These are phyloP conservation scores for Torrubiella hemipterigena DNA, from an alignment of 2,329 filamentous ascomycete species.

Conservation along the genomic window DNA sequence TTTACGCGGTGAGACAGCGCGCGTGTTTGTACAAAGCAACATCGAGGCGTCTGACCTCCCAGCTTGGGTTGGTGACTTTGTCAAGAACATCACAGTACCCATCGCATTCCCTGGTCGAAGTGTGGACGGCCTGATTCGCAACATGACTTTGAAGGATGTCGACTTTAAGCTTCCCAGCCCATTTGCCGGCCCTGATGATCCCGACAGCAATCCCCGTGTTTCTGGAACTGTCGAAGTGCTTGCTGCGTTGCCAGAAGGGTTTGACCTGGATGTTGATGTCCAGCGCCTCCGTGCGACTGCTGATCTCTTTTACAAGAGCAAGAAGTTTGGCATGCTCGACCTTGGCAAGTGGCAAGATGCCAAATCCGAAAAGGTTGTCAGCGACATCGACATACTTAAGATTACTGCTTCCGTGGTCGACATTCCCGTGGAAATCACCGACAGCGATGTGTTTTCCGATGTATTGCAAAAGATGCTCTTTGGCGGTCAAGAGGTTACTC, in stretches of 20 bases:
- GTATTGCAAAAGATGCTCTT: conserved; percentile 75
- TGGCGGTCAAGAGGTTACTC: conserved; percentile 52
- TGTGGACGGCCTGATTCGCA: conserved; percentile 73
- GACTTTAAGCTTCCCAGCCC: conserved; percentile 78
- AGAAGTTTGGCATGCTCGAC: conserved; percentile 72
- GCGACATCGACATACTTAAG: conserved; percentile 50
- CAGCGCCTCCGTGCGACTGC: conserved; percentile 64
- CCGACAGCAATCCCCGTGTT: conserved; percentile 63
- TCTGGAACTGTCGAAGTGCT: conserved; percentile 75
- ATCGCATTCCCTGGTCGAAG: conserved; percentile 72
- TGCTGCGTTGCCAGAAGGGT: conserved; percentile 67
- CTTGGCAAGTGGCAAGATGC: conserved; percentile 73
- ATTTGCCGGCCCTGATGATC: conserved; percentile 61
- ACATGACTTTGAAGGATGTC: conserved; percentile 76
- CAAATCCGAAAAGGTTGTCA: conserved; percentile 58
- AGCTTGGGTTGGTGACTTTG: conserved; percentile 67
- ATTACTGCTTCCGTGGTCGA: conserved; percentile 68
- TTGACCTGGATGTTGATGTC: conserved; percentile 77
- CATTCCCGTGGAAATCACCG: conserved; percentile 71
- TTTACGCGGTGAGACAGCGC: conserved; percentile 66
- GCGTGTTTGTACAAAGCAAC: conserved; percentile 73
- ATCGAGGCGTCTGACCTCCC: conserved; percentile 57
- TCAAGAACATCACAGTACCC: conserved; percentile 72
- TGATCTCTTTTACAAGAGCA: conserved; percentile 66
- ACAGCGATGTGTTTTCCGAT: conserved; percentile 66